A percentile compares a stretch with the other conserved stretches of the same genome.
Conservation (phyloP, 1,284 basidiomycete genomes). For the Cerrena zonata region DNA sequence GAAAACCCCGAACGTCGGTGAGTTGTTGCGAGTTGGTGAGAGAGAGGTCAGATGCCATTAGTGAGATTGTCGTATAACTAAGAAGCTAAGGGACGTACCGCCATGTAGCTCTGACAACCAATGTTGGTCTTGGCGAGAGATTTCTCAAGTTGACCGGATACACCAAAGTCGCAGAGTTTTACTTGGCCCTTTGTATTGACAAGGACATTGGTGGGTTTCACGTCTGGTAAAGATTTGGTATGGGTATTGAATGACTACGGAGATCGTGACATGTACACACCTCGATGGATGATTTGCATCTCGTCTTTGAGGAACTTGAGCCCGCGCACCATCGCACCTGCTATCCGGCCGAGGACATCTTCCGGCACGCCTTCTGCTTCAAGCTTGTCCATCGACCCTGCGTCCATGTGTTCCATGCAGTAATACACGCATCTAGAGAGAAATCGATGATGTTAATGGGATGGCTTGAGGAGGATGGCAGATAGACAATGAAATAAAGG, state of each 20-base stretch:
- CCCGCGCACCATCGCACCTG: conserved; percentile 80
- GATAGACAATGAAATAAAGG: not conserved
- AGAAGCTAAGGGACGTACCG: conserved; percentile 50
- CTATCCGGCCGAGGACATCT: conserved; percentile 80
- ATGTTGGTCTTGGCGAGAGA: conserved; percentile 97
- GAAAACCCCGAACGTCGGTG: no score
- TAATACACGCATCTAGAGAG: conserved; percentile 65
- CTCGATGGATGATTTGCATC: conserved; percentile 93
- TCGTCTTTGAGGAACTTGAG: conserved; percentile 95
- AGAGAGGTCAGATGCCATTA: not conserved
- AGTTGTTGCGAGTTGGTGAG: no score
- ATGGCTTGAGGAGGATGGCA: not conserved
- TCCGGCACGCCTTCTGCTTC: conserved; percentile 72
- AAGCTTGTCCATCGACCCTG: conserved; percentile 87
- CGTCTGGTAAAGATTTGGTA: conserved; percentile 47
- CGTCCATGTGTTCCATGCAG: conserved; percentile 99
- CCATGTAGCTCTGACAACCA: conserved; percentile 98
- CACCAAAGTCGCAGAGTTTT: conserved; percentile 97
- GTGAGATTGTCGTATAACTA: not conserved
- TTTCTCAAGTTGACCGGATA: conserved; percentile 95
- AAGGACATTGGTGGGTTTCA: conserved; percentile 96
- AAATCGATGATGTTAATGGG: not conserved
- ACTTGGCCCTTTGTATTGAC: conserved; percentile 85
- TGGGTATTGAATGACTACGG: not conserved
- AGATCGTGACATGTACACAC: conserved; percentile 35